A percentile compares a stretch with the other conserved stretches of the same genome.
Conservation (phyloP, 495 filamentous ascomycete genomes). For the Aspergillus olivimuriae region DNA sequence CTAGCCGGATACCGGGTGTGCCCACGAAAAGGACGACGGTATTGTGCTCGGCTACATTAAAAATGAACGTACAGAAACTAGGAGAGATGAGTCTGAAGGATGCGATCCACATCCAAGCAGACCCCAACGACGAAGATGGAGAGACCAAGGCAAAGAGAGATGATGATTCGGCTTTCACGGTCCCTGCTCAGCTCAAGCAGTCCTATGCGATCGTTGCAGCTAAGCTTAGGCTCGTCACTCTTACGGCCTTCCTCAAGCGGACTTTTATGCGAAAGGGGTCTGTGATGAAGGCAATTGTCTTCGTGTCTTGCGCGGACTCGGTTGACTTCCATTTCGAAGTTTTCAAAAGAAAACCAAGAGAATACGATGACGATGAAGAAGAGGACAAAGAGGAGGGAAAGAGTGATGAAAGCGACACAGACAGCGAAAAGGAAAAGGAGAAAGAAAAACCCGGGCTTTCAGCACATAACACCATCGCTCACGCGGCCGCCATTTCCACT, state of each 20-base stretch:
- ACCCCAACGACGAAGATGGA: constrained; percentile 40
- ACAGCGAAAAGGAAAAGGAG: constrained; percentile 21
- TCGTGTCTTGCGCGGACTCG: constrained; percentile 93
- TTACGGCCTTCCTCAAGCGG: constrained; percentile 75
- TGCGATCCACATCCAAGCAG: constrained; percentile 76
- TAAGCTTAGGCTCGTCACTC: constrained; percentile 81
- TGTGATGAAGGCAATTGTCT: constrained; percentile 91
- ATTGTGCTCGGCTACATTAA: constrained; percentile 95
- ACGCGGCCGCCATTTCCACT: constrained; percentile 43
- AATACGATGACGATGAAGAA: constrained; percentile 16
- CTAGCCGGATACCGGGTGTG: constrained; percentile 47
- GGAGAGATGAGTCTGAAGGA: constrained; percentile 94
- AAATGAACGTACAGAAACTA: constrained; percentile 86
- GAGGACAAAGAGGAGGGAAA: constrained; percentile 12
- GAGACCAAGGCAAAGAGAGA: constrained; percentile 31
- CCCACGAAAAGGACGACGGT: constrained; percentile 76
- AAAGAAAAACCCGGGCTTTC: constrained; percentile 20
- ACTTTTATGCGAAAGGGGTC: constrained; percentile 81
- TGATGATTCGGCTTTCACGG: constrained; percentile 58
- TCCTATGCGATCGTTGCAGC: constrained; percentile 78
- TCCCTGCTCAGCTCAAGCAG: constrained; percentile 89
- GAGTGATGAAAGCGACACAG: constrained; percentile 18
- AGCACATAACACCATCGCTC: constrained; percentile 46
- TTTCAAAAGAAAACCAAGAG: constrained; percentile 50
- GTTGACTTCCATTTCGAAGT: constrained; percentile 95